Conservation (phyloP, 805 yeast genomes). For the Ogataea pini region DNA sequence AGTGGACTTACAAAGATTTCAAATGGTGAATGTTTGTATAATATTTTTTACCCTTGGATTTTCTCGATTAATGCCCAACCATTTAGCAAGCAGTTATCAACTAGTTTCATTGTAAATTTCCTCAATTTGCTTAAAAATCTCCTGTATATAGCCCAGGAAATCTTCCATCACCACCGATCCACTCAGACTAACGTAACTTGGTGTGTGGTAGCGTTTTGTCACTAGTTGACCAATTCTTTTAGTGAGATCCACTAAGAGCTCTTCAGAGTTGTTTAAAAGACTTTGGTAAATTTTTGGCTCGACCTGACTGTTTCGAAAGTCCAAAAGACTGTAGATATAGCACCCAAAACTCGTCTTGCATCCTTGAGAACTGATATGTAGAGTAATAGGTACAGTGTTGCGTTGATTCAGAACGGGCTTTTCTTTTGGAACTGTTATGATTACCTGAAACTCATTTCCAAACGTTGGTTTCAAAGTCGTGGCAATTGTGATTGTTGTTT, state of each 20-base stretch:
- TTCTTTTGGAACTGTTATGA: conserved; percentile 22
- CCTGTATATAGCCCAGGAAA: conserved; percentile 31
- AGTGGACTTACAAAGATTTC: conserved; percentile 91
- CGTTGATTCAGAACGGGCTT: conserved; percentile 19
- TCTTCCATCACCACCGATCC: conserved; percentile 41
- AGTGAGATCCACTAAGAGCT: conserved; percentile 43
- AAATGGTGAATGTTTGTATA: conserved; percentile 41
- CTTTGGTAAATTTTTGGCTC: conserved; percentile 41
- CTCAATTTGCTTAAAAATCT: conserved; percentile 34
- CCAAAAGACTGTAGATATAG: conserved; percentile 45
- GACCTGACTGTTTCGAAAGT: conserved; percentile 26
- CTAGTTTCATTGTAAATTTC: conserved; percentile 15
- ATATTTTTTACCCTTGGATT: background rate
- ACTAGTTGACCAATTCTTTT: conserved; percentile 44
- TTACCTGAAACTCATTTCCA: conserved; percentile 30
- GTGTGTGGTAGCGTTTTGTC: conserved; percentile 41
- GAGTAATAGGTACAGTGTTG: conserved; percentile 37
- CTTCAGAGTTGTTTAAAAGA: conserved; percentile 43
- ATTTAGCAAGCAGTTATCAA: background rate
- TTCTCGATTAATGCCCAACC: too few relatives aligned
- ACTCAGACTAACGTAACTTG: conserved; percentile 47
- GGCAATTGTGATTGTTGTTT: conserved; percentile 19
- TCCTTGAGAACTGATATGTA: conserved; percentile 38
- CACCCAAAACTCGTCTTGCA: conserved; percentile 39
- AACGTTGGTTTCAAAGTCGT: conserved; percentile 26